Evolutionary conservation across 108 stramenopile species (phyloP), one percentile per base, ranked within the genome.

Genomic region (Skeletonema menzelii): DNA sequence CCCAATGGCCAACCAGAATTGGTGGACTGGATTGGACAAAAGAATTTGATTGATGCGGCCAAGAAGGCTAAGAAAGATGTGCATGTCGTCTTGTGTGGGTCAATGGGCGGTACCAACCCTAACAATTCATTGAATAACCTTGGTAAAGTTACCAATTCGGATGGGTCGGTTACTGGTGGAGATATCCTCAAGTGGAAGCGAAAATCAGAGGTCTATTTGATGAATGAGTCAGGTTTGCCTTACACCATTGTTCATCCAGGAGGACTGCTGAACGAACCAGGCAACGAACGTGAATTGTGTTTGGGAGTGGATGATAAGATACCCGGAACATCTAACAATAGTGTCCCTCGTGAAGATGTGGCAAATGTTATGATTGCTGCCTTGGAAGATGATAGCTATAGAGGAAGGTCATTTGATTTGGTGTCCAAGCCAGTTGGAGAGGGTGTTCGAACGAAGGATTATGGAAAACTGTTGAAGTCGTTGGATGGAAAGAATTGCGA

Each of bases 161-260:
- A 88, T 63, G 92, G 90, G 4, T 77, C 61, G 8, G 63, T 59
- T 2, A 76, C 57, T 35, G 89, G 90, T 14, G 93, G 93, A 20
- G 85, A 94, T 67, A 96, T 96, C 30, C 75, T 91, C 44, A 79
- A 88, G 60, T 93, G 87, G 90, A 94, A 93, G 63, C 87, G 93
- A 47, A 87, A 85, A 69, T 75, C 90, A 1, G 90, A 91, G 63
- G 69, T 63, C 6, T 93, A 93, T 40, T 73, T 91, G 10, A 87
- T 76, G 38, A 89, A 85, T 3, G 49, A 53, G 49, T 77, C 74
- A 5, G 87, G 87, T 20, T 59, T 72, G 58, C 76, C 86, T 2
- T 95, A 91, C 59, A 95, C 94, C 8, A 95, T 94, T 63, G 83
- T 95, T n/a, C 94, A 95, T 77, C 92, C 94, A 8, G 94, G 94